Evolutionary conservation across 176 grass and related monocot species (phyloP).

Genomic region (Thalia dealbata): DNA sequence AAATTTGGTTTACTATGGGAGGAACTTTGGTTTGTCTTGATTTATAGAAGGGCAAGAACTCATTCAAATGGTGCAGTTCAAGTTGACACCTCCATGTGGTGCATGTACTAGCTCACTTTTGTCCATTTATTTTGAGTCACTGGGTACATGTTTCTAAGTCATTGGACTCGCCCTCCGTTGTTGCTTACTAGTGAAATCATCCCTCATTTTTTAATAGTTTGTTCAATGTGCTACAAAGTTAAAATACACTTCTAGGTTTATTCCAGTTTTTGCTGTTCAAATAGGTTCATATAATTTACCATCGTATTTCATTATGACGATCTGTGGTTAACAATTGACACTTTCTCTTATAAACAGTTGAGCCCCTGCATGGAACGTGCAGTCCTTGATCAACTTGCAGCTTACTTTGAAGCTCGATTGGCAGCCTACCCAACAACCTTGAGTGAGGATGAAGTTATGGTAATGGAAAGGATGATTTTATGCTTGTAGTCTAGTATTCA

Average conservation of each 20-base stretch:
- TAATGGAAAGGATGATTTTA: constrained; percentile 30
- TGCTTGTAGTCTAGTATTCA: constrained; percentile 9
- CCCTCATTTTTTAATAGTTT: not conserved
- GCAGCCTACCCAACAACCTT: constrained; percentile 67
- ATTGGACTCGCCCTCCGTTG: not conserved
- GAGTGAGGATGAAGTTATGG: constrained; percentile 78
- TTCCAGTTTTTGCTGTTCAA: not conserved
- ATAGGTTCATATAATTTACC: not conserved
- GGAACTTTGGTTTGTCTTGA: no score
- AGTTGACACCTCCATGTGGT: no score
- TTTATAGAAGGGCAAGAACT: no score
- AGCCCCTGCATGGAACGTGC: constrained; percentile 88
- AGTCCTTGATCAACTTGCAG: constrained; percentile 88
- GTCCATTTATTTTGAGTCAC: no score
- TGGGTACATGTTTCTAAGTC: not conserved
- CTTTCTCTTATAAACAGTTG: constrained; percentile 32
- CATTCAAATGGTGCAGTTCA: no score
- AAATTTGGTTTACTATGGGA: no score
- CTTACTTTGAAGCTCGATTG: constrained; percentile 77
- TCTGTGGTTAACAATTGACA: not conserved
- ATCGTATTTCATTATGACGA: not conserved
- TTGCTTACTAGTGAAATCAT: not conserved
- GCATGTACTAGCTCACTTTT: no score
- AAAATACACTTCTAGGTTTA: not conserved
- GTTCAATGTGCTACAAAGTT: not conserved